A percentile compares a stretch with the other conserved stretches of the same genome.
Evolutionary conservation across 1,284 basidiomycete species (phyloP).

Genomic region (Hymenochaete sp.): DNA sequence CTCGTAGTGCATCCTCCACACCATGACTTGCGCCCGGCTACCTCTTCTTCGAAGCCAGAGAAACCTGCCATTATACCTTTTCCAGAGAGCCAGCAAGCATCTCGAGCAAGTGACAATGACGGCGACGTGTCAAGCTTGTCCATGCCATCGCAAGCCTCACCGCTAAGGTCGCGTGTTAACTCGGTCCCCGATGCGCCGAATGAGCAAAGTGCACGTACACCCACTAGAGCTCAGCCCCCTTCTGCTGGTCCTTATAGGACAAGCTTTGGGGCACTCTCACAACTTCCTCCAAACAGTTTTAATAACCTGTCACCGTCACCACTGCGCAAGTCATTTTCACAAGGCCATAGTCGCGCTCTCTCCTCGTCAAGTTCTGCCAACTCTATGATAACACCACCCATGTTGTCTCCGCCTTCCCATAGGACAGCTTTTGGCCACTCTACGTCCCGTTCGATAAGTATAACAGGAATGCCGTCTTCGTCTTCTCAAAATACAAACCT

Average conservation of each 20-base stretch:
- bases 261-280: constrained; percentile 28
- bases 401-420: constrained; percentile 38
- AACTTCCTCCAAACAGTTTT: constrained; percentile 23
- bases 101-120: neutral
- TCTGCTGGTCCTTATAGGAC: constrained; percentile 35
- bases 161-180: constrained; percentile 29
- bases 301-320: constrained; percentile 35
- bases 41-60: constrained; percentile 1
- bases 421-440: constrained; percentile 40
- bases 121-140: constrained; percentile 10
- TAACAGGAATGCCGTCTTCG: constrained; percentile 19
- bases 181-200: constrained; percentile 30
- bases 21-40: neutral
- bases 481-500: constrained; percentile 23
- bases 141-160: constrained; percentile 19
- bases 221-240: constrained; percentile 28
- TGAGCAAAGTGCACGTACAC: constrained; percentile 22
- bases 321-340: constrained; percentile 41
- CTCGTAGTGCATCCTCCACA: constrained; percentile 4
- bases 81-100: neutral
- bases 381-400: constrained; percentile 41
- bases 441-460: constrained; percentile 26
- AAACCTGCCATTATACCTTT: constrained; percentile 10
- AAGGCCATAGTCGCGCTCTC: constrained; percentile 38
- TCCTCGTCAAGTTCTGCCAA: constrained; percentile 39